These are phyloP conservation scores for Fusarium sp. DNA, from an alignment of 2,329 filamentous ascomycete genomes.

Conservation along the genomic window DNA sequence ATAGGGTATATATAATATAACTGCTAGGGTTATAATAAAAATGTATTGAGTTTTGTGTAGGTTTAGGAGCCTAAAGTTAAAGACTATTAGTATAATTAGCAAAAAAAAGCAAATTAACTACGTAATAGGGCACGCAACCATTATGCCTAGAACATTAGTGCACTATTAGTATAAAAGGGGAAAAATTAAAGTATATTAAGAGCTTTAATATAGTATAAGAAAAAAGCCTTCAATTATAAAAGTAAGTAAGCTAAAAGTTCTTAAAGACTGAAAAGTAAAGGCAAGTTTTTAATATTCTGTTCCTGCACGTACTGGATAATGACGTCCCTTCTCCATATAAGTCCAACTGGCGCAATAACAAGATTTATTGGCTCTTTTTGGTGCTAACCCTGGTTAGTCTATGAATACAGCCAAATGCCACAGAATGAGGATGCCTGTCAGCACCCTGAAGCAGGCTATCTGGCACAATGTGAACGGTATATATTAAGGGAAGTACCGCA, in stretches of 20 bases:
- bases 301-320: neutral
- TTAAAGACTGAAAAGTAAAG: neutral
- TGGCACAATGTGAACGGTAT: neutral
- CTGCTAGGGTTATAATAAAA: too few species aligned
- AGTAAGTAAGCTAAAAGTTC: neutral
- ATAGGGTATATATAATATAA: too few species aligned
- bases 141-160: too few species aligned
- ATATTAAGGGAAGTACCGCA: neutral
- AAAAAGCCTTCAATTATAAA: neutral
- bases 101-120: too few species aligned
- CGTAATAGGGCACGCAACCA: too few species aligned
- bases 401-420: neutral
- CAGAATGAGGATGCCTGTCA: neutral
- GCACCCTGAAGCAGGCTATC: neutral
- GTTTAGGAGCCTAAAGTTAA: too few species aligned
- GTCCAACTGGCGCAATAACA: neutral
- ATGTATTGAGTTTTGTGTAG: too few species aligned
- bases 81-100: too few species aligned
- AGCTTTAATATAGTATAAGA: too few species aligned
- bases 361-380: rapidly evolving
- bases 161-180: too few species aligned
- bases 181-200: too few species aligned
- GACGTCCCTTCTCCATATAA: neutral
- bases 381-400: neutral
- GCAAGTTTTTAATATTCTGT: neutral